Evolutionary conservation across 768 basidiomycete species (phyloP).

Genomic region (Kwoniella mangroviensis): DNA sequence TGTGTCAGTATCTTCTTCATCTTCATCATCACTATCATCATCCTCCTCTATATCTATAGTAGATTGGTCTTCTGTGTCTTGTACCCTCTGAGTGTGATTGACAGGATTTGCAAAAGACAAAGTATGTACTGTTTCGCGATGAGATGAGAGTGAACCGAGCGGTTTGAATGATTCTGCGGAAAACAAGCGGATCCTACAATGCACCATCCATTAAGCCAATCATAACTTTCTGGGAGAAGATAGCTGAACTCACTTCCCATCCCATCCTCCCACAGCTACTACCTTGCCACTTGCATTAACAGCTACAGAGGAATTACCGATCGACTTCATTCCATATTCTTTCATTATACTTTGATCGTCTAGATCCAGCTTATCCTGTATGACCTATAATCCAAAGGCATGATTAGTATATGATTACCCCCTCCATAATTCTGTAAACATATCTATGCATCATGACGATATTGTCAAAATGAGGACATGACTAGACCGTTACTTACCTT

Average conservation of each 20-base stretch:
- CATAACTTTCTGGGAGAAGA: not conserved
- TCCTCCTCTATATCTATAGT: conserved; percentile 54
- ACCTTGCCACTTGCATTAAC: conserved; percentile 76
- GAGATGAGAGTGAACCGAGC: conserved; percentile 81
- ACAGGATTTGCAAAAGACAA: conserved; percentile 68
- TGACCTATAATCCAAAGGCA: conserved; percentile 1
- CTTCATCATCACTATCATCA: conserved; percentile 63
- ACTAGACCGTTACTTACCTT: conserved; percentile 20
- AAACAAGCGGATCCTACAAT: conserved; percentile 75
- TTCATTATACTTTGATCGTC: conserved; percentile 56
- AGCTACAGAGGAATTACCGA: conserved; percentile 77
- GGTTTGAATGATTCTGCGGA: conserved; percentile 78
- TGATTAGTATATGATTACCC: conserved; percentile 62
- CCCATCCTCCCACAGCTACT: conserved; percentile 91
- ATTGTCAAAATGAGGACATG: conserved; percentile 43
- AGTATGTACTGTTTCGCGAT: conserved; percentile 76
- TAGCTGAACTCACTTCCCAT: conserved; percentile 71
- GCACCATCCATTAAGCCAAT: conserved; percentile 1
- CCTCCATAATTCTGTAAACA: not conserved
- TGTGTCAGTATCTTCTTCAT: conserved; percentile 58
- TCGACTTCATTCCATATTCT: conserved; percentile 69
- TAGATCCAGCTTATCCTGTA: not conserved
- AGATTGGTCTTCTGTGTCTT: conserved; percentile 33
- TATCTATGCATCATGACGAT: too few species aligned
- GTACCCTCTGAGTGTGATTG: not conserved